These are phyloP conservation scores for Myriosclerotinia scirpicola DNA, from an alignment of 2,329 filamentous ascomycete species.

Conservation along the genomic window DNA sequence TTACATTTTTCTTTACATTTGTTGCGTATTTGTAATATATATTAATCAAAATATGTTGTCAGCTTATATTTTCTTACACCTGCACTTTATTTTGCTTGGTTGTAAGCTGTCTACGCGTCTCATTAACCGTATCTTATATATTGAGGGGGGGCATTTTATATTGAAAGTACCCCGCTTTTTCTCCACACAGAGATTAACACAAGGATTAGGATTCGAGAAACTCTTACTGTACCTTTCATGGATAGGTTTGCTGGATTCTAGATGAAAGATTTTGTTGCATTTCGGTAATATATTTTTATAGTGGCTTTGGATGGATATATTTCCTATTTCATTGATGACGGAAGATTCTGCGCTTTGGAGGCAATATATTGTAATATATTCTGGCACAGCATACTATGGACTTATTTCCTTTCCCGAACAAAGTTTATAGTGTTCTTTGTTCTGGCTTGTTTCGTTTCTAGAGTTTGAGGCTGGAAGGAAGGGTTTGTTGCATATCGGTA, in stretches of 20 bases:
- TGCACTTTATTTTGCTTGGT: not conserved
- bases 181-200: slow-evolving; percentile 14
- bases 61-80: slow-evolving; percentile 6
- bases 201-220: not conserved
- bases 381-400: not conserved
- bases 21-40: slow-evolving; percentile 4
- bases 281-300: not conserved
- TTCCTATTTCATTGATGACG: not conserved
- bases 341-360: not conserved
- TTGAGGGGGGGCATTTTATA: slow-evolving; percentile 12
- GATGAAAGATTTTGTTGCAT: not conserved
- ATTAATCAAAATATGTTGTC: slow-evolving; percentile 16
- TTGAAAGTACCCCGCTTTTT: slow-evolving; percentile 12
- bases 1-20: slow-evolving; percentile 2
- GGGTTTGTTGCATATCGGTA: not conserved
- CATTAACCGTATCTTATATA: slow-evolving; percentile 12
- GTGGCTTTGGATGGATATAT: not conserved
- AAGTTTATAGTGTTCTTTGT: not conserved
- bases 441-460: not conserved
- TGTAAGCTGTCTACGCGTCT: not conserved
- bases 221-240: slow-evolving; percentile 1
- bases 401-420: not conserved
- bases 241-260: not conserved
- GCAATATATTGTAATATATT: not conserved
- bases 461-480: not conserved